A percentile compares a stretch with the other conserved stretches of the same genome.
Conservation (phyloP, 768 basidiomycete genomes). For the Panellus pusillus region DNA sequence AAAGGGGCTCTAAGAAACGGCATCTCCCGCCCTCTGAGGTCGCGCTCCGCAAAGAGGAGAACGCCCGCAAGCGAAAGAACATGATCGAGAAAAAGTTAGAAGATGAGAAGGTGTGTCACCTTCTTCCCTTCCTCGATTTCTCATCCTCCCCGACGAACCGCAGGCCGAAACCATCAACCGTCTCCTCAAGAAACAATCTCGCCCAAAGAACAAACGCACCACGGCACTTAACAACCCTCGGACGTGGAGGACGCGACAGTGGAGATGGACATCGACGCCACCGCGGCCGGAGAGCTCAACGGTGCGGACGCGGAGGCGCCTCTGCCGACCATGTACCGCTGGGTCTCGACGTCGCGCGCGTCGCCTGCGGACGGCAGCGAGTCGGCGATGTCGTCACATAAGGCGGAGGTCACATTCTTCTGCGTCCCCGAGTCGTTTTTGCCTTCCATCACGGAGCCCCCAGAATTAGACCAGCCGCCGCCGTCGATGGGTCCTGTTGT, state of each 20-base stretch:
- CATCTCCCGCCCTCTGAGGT: conserved; percentile 53
- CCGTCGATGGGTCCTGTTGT: conserved; percentile 1
- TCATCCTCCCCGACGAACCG: neutral
- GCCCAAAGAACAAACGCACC: conserved; percentile 43
- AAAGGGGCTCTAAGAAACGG: conserved; percentile 38
- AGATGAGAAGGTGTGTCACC: conserved; percentile 50
- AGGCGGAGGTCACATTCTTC: neutral
- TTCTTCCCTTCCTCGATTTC: neutral
- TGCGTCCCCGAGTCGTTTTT: conserved; percentile 17
- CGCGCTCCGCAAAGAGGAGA: conserved; percentile 56
- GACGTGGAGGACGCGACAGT: conserved; percentile 15
- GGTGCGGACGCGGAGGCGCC: conserved; percentile 13
- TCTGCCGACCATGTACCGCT: conserved; percentile 46
- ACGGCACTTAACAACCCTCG: conserved; percentile 32
- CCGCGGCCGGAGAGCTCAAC: conserved; percentile 5
- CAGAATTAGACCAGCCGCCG: neutral
- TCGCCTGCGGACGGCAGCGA: conserved; percentile 5
- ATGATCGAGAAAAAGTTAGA: conserved; percentile 60
- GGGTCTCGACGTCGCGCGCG: conserved; percentile 44
- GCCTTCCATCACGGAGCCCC: neutral
- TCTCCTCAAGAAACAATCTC: conserved; percentile 59
- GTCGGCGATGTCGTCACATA: neutral
- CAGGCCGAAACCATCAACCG: conserved; percentile 66
- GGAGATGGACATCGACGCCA: conserved; percentile 36
- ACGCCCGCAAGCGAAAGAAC: conserved; percentile 57